Conservation (phyloP, 192 early-diverging fungal species). For the Coemansia sp. region DNA sequence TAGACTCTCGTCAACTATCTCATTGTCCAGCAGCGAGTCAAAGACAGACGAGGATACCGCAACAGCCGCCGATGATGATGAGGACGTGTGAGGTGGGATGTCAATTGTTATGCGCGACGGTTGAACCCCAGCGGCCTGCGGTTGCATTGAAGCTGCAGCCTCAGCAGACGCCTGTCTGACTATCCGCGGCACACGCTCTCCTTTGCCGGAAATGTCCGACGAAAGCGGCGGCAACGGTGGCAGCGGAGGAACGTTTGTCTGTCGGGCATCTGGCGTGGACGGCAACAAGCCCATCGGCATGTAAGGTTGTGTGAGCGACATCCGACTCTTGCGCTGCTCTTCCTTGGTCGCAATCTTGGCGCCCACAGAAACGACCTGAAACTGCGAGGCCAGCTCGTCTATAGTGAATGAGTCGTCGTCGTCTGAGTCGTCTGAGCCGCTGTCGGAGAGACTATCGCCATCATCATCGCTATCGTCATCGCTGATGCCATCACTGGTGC, state of each 20-base stretch:
- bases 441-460: conserved; percentile 10
- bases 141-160: background rate
- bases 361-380: conserved; percentile 40
- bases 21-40: conserved; percentile 44
- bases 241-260: conserved; percentile 15
- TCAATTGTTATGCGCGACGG: conserved; percentile 44
- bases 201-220: conserved; percentile 4
- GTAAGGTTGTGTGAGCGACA: conserved; percentile 27
- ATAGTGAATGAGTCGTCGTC: conserved; percentile 46
- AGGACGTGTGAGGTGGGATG: conserved; percentile 12
- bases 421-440: background rate
- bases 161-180: conserved; percentile 14
- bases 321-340: conserved; percentile 50
- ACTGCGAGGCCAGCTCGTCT: conserved; percentile 52
- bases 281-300: conserved; percentile 15
- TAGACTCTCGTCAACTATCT: conserved; percentile 43
- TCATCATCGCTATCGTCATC: conserved; percentile 7
- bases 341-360: conserved; percentile 52
- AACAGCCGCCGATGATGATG: conserved; percentile 15
- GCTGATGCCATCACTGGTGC: background rate
- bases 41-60: conserved; percentile 32
- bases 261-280: background rate
- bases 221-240: conserved; percentile 23
- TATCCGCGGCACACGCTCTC: background rate
- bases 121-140: background rate